A percentile compares a stretch with the other conserved stretches of the same genome.
These are phyloP conservation scores for Insectozyma bohioensis DNA, from an alignment of 1,139 yeast genomes.

Conservation along the genomic window DNA sequence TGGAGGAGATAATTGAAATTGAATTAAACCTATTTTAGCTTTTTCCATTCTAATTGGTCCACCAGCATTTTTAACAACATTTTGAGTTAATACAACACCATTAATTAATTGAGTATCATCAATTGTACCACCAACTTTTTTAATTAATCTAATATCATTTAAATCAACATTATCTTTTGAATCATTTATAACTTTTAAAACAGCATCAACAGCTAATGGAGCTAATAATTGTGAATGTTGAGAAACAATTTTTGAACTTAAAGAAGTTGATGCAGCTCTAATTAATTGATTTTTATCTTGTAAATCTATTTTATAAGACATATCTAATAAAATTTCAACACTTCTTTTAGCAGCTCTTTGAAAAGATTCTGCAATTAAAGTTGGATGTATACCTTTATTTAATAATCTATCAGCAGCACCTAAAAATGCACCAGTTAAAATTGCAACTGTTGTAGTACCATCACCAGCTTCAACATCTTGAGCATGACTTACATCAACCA, in stretches of 20 bases:
- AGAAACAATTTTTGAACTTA: slow-evolving; percentile 91
- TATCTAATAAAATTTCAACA: slow-evolving; percentile 79
- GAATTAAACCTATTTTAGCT: slow-evolving; percentile 88
- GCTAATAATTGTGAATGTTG: slow-evolving; percentile 84
- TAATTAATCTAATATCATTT: slow-evolving; percentile 82
- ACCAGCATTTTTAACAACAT: slow-evolving; percentile 84
- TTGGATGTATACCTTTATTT: slow-evolving; percentile 92
- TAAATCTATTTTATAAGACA: slow-evolving; percentile 77
- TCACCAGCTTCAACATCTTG: slow-evolving; percentile 99
- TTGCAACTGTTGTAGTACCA: slow-evolving; percentile 97
- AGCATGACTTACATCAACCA: slow-evolving; percentile 95
- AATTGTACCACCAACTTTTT: slow-evolving; percentile 95
- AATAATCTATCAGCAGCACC: slow-evolving; percentile 93
- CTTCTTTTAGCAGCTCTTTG: slow-evolving; percentile 90
- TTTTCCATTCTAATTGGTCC: slow-evolving; percentile 96
- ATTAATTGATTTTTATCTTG: slow-evolving; percentile 78
- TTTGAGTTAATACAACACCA: slow-evolving; percentile 93
- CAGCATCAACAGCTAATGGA: slow-evolving; percentile 94
- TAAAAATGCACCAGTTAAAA: slow-evolving; percentile 87
- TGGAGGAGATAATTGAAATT: slow-evolving; percentile 97
- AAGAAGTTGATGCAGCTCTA: slow-evolving; percentile 92
- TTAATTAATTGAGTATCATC: slow-evolving; percentile 93
- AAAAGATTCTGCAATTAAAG: slow-evolving; percentile 90
- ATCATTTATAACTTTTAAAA: slow-evolving; percentile 67
- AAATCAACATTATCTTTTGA: slow-evolving; percentile 67